Evolutionary conservation across 1,284 basidiomycete genomes (phyloP).

Genomic region (Fomitopsis palustris): DNA sequence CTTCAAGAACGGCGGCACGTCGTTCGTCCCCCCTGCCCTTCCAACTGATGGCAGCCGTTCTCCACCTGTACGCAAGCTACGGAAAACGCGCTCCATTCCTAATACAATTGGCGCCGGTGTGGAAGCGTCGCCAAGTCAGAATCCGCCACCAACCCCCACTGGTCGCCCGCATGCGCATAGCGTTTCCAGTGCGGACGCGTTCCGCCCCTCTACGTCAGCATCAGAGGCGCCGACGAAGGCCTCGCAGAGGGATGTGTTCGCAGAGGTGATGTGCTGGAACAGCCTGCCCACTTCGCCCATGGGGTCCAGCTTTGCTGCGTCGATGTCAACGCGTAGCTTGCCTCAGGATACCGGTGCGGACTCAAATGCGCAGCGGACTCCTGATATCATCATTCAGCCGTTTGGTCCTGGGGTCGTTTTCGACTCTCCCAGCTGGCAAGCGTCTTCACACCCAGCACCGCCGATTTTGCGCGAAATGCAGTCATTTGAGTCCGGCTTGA

Average conservation of each 20-base stretch:
- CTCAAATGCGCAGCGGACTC: conserved; percentile 5
- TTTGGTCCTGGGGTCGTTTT: conserved; percentile 65
- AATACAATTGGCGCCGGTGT: conserved; percentile 28
- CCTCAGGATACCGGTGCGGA: conserved; percentile 8
- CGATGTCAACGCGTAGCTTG: conserved; percentile 22
- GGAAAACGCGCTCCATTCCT: conserved; percentile 70
- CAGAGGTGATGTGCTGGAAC: conserved; percentile 61
- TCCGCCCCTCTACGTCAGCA: conserved; percentile 29
- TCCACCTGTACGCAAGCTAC: conserved; percentile 44
- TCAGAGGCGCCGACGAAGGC: conserved; percentile 1
- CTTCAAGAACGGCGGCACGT: conserved; percentile 39
- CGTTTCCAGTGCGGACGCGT: conserved; percentile 67
- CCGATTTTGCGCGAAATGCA: conserved; percentile 71
- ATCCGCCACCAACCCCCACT: conserved; percentile 26
- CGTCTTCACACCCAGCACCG: conserved; percentile 37
- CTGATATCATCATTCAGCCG: conserved; percentile 42
- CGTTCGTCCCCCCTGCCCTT: conserved; percentile 20
- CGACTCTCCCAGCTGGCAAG: conserved; percentile 48
- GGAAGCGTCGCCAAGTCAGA: conserved; percentile 15
- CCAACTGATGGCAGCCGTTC: conserved; percentile 25
- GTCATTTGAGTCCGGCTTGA: conserved; percentile 75
- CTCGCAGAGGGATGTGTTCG: conserved; percentile 54
- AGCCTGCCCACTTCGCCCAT: conserved; percentile 31
- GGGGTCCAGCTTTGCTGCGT: conserved; percentile 32
- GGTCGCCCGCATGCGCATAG: conserved; percentile 74